These are phyloP conservation scores for Ceriops tagal DNA, from an alignment of 345 rosid species.

Conservation along the genomic window DNA sequence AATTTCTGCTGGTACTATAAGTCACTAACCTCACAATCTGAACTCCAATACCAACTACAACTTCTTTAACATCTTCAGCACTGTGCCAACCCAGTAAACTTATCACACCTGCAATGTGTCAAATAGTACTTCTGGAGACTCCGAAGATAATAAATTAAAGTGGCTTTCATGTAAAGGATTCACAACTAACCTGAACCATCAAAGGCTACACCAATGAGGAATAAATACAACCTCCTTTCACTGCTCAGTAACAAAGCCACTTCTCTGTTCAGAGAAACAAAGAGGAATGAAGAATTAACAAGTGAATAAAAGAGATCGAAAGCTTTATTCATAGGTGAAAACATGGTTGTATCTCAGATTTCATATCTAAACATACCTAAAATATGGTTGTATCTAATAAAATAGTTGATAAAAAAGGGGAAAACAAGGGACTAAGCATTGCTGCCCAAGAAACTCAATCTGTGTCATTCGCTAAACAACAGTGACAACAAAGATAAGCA, in stretches of 20 bases:
- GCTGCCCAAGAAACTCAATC: background rate
- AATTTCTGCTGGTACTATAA: slow-evolving; percentile 17
- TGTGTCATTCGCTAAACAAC: background rate
- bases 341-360: no score
- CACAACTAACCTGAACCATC: slow-evolving; percentile 68
- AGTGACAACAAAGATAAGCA: background rate
- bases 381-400: background rate
- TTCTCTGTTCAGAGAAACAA: slow-evolving; percentile 56
- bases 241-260: slow-evolving; percentile 69
- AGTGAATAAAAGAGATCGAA: background rate
- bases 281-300: background rate
- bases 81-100: slow-evolving; percentile 63
- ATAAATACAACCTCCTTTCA: slow-evolving; percentile 57
- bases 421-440: background rate
- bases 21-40: slow-evolving; percentile 76
- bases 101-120: slow-evolving; percentile 50
- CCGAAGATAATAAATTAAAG: slow-evolving; percentile 16
- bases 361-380: background rate
- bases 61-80: slow-evolving; percentile 65
- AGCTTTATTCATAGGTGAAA: background rate
- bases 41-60: slow-evolving; percentile 74
- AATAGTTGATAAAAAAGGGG: background rate
- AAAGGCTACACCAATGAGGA: slow-evolving; percentile 53
- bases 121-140: slow-evolving; percentile 27
- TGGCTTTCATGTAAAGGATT: slow-evolving; percentile 20